phyloP scores from a whole-genome alignment of 1,284 basidiomycete species.

The Marasmius tenuissimus region DNA sequence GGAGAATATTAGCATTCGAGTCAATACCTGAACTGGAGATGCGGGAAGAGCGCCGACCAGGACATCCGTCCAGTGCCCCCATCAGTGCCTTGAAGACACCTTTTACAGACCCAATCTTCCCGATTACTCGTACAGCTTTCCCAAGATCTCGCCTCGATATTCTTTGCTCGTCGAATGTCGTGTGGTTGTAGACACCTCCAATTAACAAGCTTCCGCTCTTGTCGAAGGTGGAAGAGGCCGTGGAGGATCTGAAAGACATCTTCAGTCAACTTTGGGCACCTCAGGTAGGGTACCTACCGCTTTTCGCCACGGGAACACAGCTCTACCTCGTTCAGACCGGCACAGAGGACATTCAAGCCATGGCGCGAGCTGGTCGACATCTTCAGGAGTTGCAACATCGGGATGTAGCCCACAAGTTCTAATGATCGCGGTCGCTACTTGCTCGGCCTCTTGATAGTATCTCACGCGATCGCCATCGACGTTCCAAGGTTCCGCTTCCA shows the following conservation, averaged over 20 bases:
- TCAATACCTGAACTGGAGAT: too few species aligned
- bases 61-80: too few species aligned
- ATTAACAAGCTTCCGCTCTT: background rate
- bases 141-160: constrained; percentile 3
- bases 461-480: constrained; percentile 11
- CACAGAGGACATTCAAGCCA: constrained; percentile 18
- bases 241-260: constrained; percentile 13
- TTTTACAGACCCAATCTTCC: too few species aligned
- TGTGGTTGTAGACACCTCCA: constrained; percentile 13
- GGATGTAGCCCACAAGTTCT: constrained; percentile 9
- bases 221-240: constrained; percentile 15
- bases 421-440: constrained; percentile 11
- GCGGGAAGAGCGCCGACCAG: too few species aligned
- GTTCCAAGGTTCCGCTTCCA: constrained; percentile 20
- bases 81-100: too few species aligned
- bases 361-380: constrained; percentile 16
- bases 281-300: constrained; percentile 8
- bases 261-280: background rate
- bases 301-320: constrained; percentile 17
- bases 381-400: constrained; percentile 12
- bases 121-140: background rate
- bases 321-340: constrained; percentile 8
- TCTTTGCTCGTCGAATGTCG: constrained; percentile 13
- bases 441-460: constrained; percentile 11
- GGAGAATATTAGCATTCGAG: too few species aligned